These are phyloP conservation scores for Cryptomeria japonica DNA, from an alignment of 75 land plant genomes.

Conservation along the genomic window DNA sequence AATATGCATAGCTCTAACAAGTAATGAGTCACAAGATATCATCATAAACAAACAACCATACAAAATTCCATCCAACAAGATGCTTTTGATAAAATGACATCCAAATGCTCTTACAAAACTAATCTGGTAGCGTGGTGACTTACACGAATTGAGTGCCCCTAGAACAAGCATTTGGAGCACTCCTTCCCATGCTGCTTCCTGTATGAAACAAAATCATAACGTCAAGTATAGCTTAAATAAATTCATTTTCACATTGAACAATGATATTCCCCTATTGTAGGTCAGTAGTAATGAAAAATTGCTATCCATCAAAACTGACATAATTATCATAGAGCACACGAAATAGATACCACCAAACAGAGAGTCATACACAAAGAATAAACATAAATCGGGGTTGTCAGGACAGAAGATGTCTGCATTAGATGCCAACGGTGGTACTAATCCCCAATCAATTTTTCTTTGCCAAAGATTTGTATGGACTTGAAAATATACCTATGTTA, in stretches of 20 bases:
- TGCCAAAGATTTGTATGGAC: neutral
- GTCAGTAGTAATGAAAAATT: neutral
- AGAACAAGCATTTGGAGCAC: conserved; percentile 44
- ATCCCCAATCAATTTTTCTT: neutral
- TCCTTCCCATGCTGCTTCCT: conserved; percentile 89
- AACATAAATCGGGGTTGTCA: neutral
- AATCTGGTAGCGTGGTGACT: neutral
- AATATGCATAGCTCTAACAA: neutral
- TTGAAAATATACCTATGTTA: neutral
- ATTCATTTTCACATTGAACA: neutral
- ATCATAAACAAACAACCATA: neutral
- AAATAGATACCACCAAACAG: neutral
- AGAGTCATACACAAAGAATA: neutral
- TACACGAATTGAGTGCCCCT: conserved; percentile 43
- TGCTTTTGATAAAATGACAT: neutral
- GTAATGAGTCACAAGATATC: neutral
- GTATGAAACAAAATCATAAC: conserved; percentile 23
- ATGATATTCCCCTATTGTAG: neutral
- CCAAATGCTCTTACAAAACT: neutral
- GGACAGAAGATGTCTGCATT: neutral
- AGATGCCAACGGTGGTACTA: neutral
- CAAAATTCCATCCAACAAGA: neutral
- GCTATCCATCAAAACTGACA: neutral
- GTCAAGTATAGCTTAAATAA: neutral
- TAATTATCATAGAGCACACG: neutral